phyloP scores from a whole-genome alignment of 352 stramenopile genomes.

The Phytophthora citricola region DNA sequence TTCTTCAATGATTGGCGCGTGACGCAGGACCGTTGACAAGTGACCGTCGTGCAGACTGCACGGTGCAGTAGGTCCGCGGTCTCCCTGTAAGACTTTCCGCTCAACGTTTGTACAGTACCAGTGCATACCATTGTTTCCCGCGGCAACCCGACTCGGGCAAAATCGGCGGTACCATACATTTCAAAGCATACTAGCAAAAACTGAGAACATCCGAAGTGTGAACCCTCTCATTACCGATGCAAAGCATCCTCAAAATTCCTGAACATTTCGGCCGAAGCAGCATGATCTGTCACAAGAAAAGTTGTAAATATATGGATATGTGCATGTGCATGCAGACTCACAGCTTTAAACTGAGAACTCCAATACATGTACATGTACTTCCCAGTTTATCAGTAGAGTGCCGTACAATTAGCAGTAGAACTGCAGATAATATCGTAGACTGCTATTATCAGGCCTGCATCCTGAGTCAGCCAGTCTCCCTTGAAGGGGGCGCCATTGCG shows the following conservation, averaged over 20 bases:
- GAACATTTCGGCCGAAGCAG: conserved; percentile 23
- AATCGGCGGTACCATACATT: conserved; percentile 10
- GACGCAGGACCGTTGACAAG: conserved; percentile 26
- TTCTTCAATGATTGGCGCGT: conserved; percentile 33
- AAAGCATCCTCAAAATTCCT: conserved; percentile 14
- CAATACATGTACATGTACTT: neutral
- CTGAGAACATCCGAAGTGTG: conserved; percentile 29
- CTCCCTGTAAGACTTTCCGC: too few species aligned
- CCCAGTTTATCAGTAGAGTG: too few species aligned
- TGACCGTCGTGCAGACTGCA: neutral
- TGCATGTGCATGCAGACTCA: neutral
- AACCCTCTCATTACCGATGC: conserved; percentile 24
- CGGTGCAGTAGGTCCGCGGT: neutral
- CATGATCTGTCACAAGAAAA: conserved; percentile 8
- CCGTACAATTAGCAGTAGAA: too few species aligned
- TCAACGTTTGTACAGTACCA: neutral
- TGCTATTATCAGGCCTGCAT: conserved; percentile 1
- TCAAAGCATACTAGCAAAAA: conserved; percentile 29
- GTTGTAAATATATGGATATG: neutral
- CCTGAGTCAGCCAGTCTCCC: conserved; percentile 13
- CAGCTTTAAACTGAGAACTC: neutral
- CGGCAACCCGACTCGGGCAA: conserved; percentile 1
- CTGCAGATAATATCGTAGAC: too few species aligned
- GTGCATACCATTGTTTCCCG: conserved; percentile 2
- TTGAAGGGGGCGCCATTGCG: conserved; percentile 12